phyloP scores from a whole-genome alignment of 805 yeast species.

The Candida germanica region DNA sequence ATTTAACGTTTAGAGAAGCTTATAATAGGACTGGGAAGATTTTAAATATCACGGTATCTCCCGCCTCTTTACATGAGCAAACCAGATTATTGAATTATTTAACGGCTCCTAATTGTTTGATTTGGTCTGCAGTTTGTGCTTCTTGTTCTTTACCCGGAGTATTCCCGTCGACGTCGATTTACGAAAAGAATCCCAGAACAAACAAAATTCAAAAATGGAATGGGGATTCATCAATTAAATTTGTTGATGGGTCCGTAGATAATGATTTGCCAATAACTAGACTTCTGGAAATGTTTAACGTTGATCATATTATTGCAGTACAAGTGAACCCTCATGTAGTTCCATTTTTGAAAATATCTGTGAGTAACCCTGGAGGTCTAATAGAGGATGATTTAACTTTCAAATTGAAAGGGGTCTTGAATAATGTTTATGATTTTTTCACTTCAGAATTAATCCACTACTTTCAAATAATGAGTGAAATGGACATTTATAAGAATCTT shows the following conservation, averaged over 20 bases:
- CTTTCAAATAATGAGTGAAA: constrained; percentile 66
- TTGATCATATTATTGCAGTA: constrained; percentile 94
- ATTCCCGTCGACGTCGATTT: constrained; percentile 80
- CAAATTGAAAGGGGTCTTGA: constrained; percentile 49
- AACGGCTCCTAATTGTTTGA: constrained; percentile 76
- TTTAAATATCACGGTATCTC: constrained; percentile 90
- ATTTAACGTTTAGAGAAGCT: constrained; percentile 89
- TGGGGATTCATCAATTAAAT: constrained; percentile 66
- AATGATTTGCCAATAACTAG: constrained; percentile 90
- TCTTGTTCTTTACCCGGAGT: constrained; percentile 93
- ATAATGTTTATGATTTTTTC: constrained; percentile 54
- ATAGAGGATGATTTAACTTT: constrained; percentile 60
- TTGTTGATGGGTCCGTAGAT: constrained; percentile 95
- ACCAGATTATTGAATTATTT: constrained; percentile 77
- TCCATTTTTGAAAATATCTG: constrained; percentile 72
- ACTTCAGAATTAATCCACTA: constrained; percentile 76
- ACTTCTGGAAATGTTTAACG: constrained; percentile 93
- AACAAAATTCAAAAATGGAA: constrained; percentile 80
- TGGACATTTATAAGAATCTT: constrained; percentile 71
- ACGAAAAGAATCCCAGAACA: constrained; percentile 76
- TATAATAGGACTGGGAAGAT: constrained; percentile 91
- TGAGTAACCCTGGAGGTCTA: constrained; percentile 67
- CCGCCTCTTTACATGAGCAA: constrained; percentile 88
- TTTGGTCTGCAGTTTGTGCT: constrained; percentile 90
- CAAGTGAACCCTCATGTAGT: constrained; percentile 97